Conservation (phyloP, 768 basidiomycete species). For the Pholiota microspora region DNA sequence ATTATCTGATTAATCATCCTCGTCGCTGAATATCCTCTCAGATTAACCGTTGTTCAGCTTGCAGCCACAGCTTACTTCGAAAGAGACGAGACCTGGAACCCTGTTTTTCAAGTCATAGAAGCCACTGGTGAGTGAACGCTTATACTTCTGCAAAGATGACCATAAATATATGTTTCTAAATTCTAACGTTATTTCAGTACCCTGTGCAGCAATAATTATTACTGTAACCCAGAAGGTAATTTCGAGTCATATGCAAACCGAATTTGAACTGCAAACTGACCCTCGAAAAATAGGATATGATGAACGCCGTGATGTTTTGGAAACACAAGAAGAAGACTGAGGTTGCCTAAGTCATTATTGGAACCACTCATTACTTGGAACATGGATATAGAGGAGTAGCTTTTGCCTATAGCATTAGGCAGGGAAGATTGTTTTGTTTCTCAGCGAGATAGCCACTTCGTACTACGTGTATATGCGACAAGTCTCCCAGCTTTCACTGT, state of each 20-base stretch:
- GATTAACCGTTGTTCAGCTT: no score
- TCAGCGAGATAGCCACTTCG: constrained; percentile 29
- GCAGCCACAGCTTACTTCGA: not conserved
- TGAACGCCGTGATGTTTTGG: not conserved
- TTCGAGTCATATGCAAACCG: no score
- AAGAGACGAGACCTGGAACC: not conserved
- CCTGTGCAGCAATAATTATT: not conserved
- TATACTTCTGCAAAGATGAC: not conserved
- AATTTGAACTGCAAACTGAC: no score
- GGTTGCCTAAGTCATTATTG: no score
- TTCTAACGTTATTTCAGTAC: not conserved
- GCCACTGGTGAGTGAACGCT: not conserved
- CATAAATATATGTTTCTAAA: not conserved
- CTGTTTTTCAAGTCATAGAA: not conserved
- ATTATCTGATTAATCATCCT: no score
- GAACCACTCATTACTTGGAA: no score
- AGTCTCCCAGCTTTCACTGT: constrained; percentile 46
- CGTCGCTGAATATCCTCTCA: no score
- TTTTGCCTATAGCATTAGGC: no score
- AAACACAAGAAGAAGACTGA: no score
- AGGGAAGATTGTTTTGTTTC: not conserved
- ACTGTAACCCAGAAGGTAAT: not conserved
- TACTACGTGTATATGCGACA: constrained; percentile 36
- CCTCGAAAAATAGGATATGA: not conserved
- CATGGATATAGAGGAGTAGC: no score